These are phyloP conservation scores for Hyaloperonospora brassicae DNA, from an alignment of 352 stramenopile genomes.

Conservation along the genomic window DNA sequence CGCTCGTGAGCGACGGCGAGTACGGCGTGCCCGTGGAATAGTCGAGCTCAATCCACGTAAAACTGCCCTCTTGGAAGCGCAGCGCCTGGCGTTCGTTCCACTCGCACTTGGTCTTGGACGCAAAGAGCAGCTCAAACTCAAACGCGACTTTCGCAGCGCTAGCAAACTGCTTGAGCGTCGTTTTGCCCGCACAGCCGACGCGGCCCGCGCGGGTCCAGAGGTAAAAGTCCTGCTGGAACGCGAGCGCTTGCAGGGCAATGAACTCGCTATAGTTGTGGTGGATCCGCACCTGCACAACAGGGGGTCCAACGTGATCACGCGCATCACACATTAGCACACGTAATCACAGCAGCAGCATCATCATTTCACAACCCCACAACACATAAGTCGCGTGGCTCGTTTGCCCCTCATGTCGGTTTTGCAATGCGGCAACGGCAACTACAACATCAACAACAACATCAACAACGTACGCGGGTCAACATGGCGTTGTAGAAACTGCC, in stretches of 20 bases:
- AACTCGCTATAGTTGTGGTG: conserved; percentile 62
- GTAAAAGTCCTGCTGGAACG: conserved; percentile 39
- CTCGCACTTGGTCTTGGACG: conserved; percentile 39
- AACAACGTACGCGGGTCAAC: conserved; percentile 41
- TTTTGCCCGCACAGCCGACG: conserved; percentile 40
- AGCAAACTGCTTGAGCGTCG: conserved; percentile 36
- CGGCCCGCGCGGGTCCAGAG: conserved; percentile 44
- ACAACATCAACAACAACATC: background rate
- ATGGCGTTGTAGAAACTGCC: conserved; percentile 49
- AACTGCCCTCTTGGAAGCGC: conserved; percentile 52
- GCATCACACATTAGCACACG: too few relatives aligned
- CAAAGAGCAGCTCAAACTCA: conserved; percentile 45
- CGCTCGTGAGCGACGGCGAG: conserved; percentile 30
- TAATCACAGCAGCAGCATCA: too few relatives aligned
- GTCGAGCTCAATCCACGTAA: conserved; percentile 63
- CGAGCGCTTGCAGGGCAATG: conserved; percentile 50
- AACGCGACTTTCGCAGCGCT: conserved; percentile 29
- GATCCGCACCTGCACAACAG: conserved; percentile 35
- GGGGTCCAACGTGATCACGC: background rate
- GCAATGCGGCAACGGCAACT: too few relatives aligned
- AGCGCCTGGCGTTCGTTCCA: conserved; percentile 51
- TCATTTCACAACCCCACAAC: too few relatives aligned
- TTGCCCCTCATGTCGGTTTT: background rate
- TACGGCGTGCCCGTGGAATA: conserved; percentile 44
- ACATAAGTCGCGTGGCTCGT: background rate